Percentiles rank a stretch among this genome's conserved stretches.
Conservation (phyloP, 106 monocot genomes). For the Apostasia ramifera region DNA sequence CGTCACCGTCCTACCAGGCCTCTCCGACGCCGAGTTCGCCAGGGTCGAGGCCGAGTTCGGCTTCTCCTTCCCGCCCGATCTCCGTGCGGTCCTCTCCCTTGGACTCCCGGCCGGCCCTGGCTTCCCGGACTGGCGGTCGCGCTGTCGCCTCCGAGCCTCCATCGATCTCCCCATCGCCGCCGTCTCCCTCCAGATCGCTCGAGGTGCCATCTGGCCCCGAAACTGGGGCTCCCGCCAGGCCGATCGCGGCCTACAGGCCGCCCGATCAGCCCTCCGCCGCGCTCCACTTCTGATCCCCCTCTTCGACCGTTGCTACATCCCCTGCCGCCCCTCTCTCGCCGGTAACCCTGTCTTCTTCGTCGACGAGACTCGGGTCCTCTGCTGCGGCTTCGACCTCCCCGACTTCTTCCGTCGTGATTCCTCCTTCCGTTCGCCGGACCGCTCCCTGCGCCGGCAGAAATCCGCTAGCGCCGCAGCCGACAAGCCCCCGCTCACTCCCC, state of each 20-base stretch:
- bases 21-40: constrained; percentile 47
- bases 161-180: constrained; percentile 69
- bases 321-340: constrained; percentile 64
- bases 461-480: constrained; percentile 7
- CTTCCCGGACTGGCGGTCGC: constrained; percentile 63
- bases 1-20: constrained; percentile 38
- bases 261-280: constrained; percentile 44
- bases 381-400: constrained; percentile 59
- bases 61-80: constrained; percentile 79
- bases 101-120: constrained; percentile 56
- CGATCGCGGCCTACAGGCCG: constrained; percentile 29
- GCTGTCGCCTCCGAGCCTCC: constrained; percentile 12
- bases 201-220: constrained; percentile 58
- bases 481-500: constrained; percentile 11
- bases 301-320: constrained; percentile 81
- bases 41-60: constrained; percentile 51
- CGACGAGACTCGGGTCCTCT: constrained; percentile 49
- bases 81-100: constrained; percentile 59
- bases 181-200: constrained; percentile 63
- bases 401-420: constrained; percentile 66
- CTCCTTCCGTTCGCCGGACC: constrained; percentile 11
- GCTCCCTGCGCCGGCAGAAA: constrained; percentile 10
- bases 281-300: constrained; percentile 76
- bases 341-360: constrained; percentile 91
- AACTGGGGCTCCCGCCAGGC: constrained; percentile 46